Evolutionary conservation across 345 rosid genomes (phyloP).

Genomic region (Populus tremula): DNA sequence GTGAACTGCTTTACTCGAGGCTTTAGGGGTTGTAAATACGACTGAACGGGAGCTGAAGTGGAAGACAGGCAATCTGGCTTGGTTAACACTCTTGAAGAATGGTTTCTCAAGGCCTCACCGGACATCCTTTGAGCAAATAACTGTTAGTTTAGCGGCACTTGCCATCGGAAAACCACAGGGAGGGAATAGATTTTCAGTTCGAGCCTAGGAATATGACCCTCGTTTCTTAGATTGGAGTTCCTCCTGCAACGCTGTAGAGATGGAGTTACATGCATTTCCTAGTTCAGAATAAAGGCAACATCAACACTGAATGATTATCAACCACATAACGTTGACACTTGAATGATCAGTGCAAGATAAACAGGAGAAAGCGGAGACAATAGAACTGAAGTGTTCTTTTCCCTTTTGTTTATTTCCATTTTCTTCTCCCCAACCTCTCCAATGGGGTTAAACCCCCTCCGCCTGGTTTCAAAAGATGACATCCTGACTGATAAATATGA

Average conservation of each 20-base stretch:
- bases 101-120: no score
- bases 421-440: background rate
- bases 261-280: no score
- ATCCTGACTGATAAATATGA: background rate
- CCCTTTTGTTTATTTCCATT: background rate
- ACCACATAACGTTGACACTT: background rate
- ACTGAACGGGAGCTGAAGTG: background rate
- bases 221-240: no score
- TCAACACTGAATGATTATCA: background rate
- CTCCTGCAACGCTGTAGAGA: no score
- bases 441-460: no score
- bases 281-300: background rate
- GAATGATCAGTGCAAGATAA: background rate
- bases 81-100: no score
- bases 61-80: no score
- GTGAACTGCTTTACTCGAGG: background rate
- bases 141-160: no score
- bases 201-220: no score
- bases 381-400: background rate
- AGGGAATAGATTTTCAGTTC: no score
- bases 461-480: background rate
- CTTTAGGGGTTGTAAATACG: background rate
- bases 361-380: background rate
- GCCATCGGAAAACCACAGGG: no score
- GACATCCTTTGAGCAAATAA: no score